Conservation (phyloP, 2,329 filamentous ascomycete genomes). For the Trichoderma hamatum region DNA sequence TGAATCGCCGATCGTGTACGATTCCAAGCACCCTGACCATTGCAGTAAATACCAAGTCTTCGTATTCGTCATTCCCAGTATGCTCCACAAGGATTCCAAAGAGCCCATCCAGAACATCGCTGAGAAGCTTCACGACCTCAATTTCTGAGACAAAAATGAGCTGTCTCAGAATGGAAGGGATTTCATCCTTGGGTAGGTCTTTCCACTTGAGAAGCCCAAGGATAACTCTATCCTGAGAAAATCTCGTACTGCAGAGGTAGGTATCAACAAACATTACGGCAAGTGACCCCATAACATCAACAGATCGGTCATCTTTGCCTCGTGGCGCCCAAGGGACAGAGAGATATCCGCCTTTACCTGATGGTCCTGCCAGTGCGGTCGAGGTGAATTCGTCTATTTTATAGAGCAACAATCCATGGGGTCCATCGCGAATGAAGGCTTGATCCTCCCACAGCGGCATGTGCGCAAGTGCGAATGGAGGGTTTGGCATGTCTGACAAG, state of each 20-base stretch:
- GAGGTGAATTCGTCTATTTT: conserved; percentile 90
- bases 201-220: conserved; percentile 86
- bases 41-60: conserved; percentile 89
- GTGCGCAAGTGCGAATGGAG: conserved; percentile 89
- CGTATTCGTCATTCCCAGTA: conserved; percentile 87
- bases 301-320: conserved; percentile 66
- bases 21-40: conserved; percentile 89
- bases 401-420: conserved; percentile 81
- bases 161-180: conserved; percentile 75
- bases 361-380: conserved; percentile 59
- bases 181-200: conserved; percentile 69
- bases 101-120: conserved; percentile 84
- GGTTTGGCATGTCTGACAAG: conserved; percentile 80
- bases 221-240: conserved; percentile 88
- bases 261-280: conserved; percentile 80
- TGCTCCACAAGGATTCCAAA: conserved; percentile 92
- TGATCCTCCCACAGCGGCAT: conserved; percentile 92
- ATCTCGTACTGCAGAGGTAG: conserved; percentile 90
- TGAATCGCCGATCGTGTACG: conserved; percentile 91
- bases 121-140: conserved; percentile 92
- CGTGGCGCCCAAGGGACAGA: conserved; percentile 77
- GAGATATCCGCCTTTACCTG: conserved; percentile 84
- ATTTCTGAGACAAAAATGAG: conserved; percentile 95
- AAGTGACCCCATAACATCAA: conserved; percentile 77
- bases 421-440: conserved; percentile 85